Percentiles rank a stretch among this genome's conserved stretches.
Evolutionary conservation across 495 filamentous ascomycete species (phyloP).

Genomic region (Daldinia grandis): DNA sequence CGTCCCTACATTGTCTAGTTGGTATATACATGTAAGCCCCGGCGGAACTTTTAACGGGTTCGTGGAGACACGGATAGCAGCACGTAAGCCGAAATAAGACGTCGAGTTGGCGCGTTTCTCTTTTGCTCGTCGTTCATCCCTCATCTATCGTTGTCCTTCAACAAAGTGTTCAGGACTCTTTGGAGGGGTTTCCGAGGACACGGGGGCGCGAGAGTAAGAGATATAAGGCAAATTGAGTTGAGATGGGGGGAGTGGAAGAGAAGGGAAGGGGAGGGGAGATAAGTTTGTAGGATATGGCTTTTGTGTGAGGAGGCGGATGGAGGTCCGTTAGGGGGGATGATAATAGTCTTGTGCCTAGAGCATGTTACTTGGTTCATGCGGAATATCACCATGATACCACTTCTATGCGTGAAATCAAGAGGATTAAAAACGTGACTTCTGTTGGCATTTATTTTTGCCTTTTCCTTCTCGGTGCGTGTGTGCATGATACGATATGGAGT

Average conservation of each 20-base stretch:
- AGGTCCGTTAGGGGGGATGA: neutral
- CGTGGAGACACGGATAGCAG: neutral
- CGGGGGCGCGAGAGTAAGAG: neutral
- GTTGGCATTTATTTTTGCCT: neutral
- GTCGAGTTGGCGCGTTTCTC: neutral
- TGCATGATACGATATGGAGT: neutral
- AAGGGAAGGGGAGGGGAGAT: neutral
- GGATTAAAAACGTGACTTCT: neutral
- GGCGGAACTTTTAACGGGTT: neutral
- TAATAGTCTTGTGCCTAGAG: neutral
- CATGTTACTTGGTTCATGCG: neutral
- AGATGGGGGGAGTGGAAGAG: neutral
- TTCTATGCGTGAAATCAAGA: neutral
- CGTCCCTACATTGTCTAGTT: neutral
- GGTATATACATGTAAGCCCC: neutral
- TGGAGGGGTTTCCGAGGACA: no score
- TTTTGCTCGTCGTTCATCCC: neutral
- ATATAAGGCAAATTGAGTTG: neutral
- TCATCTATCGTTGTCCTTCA: neutral
- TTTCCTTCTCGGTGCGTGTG: neutral
- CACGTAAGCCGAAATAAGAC: neutral
- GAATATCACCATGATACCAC: neutral
- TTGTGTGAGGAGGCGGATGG: neutral
- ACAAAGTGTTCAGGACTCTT: neutral
- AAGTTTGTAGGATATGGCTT: neutral